Evolutionary conservation across 352 stramenopile genomes (phyloP).

Genomic region (Saprolegnia parasitica): DNA sequence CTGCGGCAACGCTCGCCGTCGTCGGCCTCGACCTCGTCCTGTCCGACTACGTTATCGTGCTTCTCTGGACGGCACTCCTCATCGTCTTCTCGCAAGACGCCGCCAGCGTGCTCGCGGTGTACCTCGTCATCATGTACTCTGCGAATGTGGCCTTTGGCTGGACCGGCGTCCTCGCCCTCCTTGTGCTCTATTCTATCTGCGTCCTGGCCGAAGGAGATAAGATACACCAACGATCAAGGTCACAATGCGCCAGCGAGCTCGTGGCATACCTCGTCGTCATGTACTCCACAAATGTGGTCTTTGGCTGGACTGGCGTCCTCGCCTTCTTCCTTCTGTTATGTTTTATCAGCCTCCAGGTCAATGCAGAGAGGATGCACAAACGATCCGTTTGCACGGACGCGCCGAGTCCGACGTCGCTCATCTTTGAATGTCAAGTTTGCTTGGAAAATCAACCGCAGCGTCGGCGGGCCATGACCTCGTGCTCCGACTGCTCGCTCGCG

Average conservation of each 20-base stretch:
- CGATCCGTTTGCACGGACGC: background rate
- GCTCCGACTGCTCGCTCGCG: background rate
- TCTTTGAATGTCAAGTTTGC: background rate
- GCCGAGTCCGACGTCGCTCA: background rate
- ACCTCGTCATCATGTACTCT: too few relatives aligned
- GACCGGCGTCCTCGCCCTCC: too few relatives aligned
- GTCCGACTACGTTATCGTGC: too few relatives aligned
- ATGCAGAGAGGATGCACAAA: background rate
- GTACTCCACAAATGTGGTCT: background rate
- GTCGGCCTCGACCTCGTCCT: too few relatives aligned
- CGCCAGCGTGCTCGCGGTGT: too few relatives aligned
- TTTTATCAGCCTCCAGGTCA: too few relatives aligned
- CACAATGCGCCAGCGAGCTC: background rate
- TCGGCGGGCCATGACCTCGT: background rate
- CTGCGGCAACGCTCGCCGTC: too few relatives aligned
- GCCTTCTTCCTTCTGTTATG: background rate
- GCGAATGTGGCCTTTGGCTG: too few relatives aligned
- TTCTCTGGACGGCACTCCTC: too few relatives aligned
- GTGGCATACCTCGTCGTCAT: background rate
- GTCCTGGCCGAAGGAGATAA: background rate
- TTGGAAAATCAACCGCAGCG: background rate
- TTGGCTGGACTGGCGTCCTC: background rate
- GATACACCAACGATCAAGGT: background rate
- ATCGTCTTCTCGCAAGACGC: too few relatives aligned
- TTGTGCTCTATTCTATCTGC: background rate